phyloP scores from a whole-genome alignment of 2,329 filamentous ascomycete species.

The Cercospora beticola region DNA sequence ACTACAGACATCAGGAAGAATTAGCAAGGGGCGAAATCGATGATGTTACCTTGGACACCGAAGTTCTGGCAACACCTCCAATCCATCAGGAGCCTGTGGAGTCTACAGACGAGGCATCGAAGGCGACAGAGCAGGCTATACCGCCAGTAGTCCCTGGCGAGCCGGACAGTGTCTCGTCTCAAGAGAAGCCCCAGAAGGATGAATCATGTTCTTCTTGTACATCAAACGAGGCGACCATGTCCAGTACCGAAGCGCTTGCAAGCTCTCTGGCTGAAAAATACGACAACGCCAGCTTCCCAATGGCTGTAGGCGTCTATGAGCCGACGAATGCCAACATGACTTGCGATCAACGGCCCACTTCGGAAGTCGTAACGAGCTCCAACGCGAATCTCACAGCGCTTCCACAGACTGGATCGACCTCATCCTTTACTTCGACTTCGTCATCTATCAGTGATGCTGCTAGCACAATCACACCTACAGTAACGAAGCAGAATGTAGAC shows the following conservation, averaged over 20 bases:
- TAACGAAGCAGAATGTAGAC: not conserved
- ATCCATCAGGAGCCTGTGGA: constrained; percentile 18
- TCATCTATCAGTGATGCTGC: not conserved
- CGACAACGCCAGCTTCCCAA: constrained; percentile 10
- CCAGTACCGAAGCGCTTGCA: not conserved
- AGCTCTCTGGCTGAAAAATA: not conserved
- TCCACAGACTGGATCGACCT: not conserved
- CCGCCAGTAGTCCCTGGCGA: constrained; percentile 11
- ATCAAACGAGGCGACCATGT: not conserved
- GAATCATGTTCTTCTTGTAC: not conserved
- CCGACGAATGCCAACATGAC: constrained; percentile 22
- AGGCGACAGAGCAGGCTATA: constrained; percentile 12
- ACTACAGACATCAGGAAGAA: constrained; percentile 85
- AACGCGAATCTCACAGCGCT: not conserved
- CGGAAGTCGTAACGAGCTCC: not conserved
- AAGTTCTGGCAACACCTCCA: constrained; percentile 20
- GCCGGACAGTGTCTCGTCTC: not conserved
- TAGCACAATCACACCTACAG: not conserved
- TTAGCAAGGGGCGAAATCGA: constrained; percentile 54
- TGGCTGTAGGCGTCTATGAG: constrained; percentile 21
- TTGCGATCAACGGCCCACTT: constrained; percentile 11
- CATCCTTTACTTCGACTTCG: not conserved
- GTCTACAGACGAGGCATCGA: constrained; percentile 17
- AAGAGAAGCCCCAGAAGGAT: not conserved
- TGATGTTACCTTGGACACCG: constrained; percentile 48